These are phyloP conservation scores for Metrosideros polymorpha DNA, from an alignment of 441 rosid genomes.

Conservation along the genomic window DNA sequence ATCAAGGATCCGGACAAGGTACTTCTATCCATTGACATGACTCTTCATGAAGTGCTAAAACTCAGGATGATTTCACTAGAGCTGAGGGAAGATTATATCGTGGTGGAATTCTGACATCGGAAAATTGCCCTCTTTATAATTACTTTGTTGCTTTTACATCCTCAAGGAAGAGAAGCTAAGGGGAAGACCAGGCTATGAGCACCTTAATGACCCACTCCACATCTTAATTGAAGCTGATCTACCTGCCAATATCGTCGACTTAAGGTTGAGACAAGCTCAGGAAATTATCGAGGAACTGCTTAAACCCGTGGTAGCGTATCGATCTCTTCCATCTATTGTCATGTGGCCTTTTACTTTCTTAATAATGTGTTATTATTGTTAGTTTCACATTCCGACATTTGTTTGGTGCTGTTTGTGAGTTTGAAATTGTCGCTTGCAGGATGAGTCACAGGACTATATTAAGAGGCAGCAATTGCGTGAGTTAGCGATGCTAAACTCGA, in stretches of 20 bases:
- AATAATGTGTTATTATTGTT: neutral
- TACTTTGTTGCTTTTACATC: slow-evolving; percentile 1
- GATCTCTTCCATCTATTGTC: neutral
- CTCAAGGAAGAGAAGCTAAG: slow-evolving; percentile 81
- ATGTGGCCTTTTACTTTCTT: neutral
- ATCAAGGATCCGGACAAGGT: slow-evolving; percentile 96
- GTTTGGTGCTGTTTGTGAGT: neutral
- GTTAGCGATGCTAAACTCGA: slow-evolving; percentile 81
- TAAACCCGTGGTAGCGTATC: slow-evolving; percentile 70
- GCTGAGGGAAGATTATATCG: neutral
- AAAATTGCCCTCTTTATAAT: slow-evolving; percentile 1
- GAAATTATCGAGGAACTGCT: slow-evolving; percentile 93
- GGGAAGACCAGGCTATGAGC: slow-evolving; percentile 96
- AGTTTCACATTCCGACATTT: neutral
- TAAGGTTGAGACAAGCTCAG: slow-evolving; percentile 88
- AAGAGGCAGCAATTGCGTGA: slow-evolving; percentile 94
- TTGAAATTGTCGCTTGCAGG: slow-evolving; percentile 30
- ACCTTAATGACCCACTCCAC: slow-evolving; percentile 91
- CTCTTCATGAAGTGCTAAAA: neutral
- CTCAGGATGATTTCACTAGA: neutral
- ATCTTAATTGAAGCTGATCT: slow-evolving; percentile 91
- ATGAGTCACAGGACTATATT: slow-evolving; percentile 82
- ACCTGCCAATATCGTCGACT: slow-evolving; percentile 76
- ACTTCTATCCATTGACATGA: neutral
- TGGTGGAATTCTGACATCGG: neutral